A percentile compares a stretch with the other conserved stretches of the same genome.
Evolutionary conservation across 1,284 basidiomycete genomes (phyloP).

Genomic region (Garcileccinum viscosum): DNA sequence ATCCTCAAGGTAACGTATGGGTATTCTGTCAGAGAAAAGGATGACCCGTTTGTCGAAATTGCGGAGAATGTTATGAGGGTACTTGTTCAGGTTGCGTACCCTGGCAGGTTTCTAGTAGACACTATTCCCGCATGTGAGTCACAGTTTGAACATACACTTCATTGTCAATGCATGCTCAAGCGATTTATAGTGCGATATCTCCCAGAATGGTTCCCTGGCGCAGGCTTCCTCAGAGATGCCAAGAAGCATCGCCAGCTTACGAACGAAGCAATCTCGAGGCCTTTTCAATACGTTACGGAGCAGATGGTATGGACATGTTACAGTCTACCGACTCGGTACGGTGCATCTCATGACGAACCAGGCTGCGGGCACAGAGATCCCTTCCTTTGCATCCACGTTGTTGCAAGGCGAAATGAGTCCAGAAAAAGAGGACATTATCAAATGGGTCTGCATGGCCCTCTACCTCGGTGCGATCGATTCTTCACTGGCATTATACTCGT

Average conservation of each 20-base stretch:
- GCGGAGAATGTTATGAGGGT: slow-evolving; percentile 25
- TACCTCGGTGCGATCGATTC: slow-evolving; percentile 17
- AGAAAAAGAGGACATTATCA: slow-evolving; percentile 34
- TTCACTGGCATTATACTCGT: background rate
- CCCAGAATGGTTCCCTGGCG: slow-evolving; percentile 58
- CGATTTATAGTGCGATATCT: slow-evolving; percentile 43
- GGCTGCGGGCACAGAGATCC: slow-evolving; percentile 44
- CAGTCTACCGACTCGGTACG: background rate
- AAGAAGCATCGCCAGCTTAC: slow-evolving; percentile 41
- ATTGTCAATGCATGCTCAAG: background rate
- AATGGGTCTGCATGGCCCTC: slow-evolving; percentile 24
- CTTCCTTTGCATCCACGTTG: slow-evolving; percentile 44
- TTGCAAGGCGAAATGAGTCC: slow-evolving; percentile 15
- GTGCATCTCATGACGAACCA: slow-evolving; percentile 22
- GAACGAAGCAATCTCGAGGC: slow-evolving; percentile 40
- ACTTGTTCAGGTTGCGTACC: slow-evolving; percentile 16
- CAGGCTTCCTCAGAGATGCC: slow-evolving; percentile 50
- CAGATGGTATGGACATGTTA: slow-evolving; percentile 43
- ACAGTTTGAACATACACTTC: background rate
- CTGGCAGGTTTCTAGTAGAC: slow-evolving; percentile 40
- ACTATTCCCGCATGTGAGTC: slow-evolving; percentile 34
- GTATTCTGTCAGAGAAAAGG: slow-evolving; percentile 28
- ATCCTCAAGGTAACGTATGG: slow-evolving; percentile 33
- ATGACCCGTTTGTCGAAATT: slow-evolving; percentile 37
- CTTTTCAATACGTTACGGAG: slow-evolving; percentile 46